A percentile compares a stretch with the other conserved stretches of the same genome.
Evolutionary conservation across 192 early-diverging fungal genomes (phyloP).

Genomic region (Jimgerdemannia flammicorona): DNA sequence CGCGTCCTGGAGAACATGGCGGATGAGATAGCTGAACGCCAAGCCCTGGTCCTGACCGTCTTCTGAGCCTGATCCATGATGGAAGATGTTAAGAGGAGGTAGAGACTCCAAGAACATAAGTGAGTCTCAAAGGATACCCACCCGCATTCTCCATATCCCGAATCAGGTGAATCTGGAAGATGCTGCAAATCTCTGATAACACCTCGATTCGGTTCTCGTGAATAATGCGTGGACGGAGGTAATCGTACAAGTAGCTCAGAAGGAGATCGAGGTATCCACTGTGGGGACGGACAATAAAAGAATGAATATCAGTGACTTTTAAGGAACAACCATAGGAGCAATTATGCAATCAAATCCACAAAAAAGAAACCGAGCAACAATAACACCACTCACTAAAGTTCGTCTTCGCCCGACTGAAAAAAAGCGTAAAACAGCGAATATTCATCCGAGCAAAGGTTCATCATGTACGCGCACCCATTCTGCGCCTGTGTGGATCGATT

Average conservation of each 20-base stretch:
- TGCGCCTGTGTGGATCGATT: constrained; percentile 42
- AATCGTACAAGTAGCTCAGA: constrained; percentile 75
- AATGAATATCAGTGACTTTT: neutral
- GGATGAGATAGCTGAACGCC: constrained; percentile 66
- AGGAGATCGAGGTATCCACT: constrained; percentile 75
- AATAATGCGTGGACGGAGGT: constrained; percentile 84
- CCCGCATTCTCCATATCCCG: constrained; percentile 19
- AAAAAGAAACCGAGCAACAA: neutral
- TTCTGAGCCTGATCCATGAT: constrained; percentile 11
- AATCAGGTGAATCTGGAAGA: constrained; percentile 59
- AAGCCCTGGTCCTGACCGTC: constrained; percentile 32
- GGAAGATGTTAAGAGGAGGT: constrained; percentile 16
- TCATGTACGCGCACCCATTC: constrained; percentile 82
- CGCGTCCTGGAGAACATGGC: constrained; percentile 82
- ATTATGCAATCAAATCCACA: neutral
- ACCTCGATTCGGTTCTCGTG: constrained; percentile 77
- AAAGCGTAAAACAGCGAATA: constrained; percentile 73
- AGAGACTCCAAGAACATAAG: neutral
- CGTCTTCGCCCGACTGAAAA: constrained; percentile 71
- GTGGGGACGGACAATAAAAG: neutral
- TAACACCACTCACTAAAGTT: constrained; percentile 59
- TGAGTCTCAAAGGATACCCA: neutral
- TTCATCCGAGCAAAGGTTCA: constrained; percentile 83
- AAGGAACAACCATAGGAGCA: neutral
- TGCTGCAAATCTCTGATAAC: constrained; percentile 78